Evolutionary conservation across 768 basidiomycete species (phyloP), one percentile per base, ranked within the genome.

Genomic region (Coprinellus micaceus): DNA sequence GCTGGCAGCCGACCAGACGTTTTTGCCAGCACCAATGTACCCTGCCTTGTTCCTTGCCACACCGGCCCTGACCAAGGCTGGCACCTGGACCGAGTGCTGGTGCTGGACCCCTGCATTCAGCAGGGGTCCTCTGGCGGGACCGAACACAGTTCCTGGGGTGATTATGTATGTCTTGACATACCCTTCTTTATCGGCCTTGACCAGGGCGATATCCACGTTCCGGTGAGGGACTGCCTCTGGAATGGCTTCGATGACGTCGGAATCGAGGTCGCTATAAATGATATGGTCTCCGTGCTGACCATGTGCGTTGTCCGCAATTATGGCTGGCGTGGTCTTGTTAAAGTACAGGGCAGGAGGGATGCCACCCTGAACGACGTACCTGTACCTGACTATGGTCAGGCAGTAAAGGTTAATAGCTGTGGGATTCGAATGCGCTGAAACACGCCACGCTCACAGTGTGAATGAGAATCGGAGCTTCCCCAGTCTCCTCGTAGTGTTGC

Each of bases 1-100:
- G 59, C 82, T 65, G 5, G 84, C 79, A 57, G 82, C 69, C 0
- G 78, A 75, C 85, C 83, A 88, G 4, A 82, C 39, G 50, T 86
- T 83, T 62, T 74, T 69, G 1, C 87, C 86, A 39, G 74, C 61
- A 0, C 85, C 84, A 3, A 87, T 70, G 60, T 82, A 68, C 15
- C 82, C 83, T 0, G 74, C 83, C 28, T 77, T 74, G 0, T 74
- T 74, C 33, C 85, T 74, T 59, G 63, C 69, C 39, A 85, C 61
- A 25, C 76, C 64, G 0, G 75, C 76, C 11, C 36, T 37, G 9
- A 37, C 9, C 9, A 17, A 9, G 17, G 36, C 9, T 9, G 36
- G 36, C 9, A 37, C 9, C 36, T 37, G 36, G 9, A 26, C 10
- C 24, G 12, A 37, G 17, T 22, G 26, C 17, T 17, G 41, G 43